These are phyloP conservation scores for Trichophyton simii DNA, from an alignment of 2,329 filamentous ascomycete species.

Conservation along the genomic window DNA sequence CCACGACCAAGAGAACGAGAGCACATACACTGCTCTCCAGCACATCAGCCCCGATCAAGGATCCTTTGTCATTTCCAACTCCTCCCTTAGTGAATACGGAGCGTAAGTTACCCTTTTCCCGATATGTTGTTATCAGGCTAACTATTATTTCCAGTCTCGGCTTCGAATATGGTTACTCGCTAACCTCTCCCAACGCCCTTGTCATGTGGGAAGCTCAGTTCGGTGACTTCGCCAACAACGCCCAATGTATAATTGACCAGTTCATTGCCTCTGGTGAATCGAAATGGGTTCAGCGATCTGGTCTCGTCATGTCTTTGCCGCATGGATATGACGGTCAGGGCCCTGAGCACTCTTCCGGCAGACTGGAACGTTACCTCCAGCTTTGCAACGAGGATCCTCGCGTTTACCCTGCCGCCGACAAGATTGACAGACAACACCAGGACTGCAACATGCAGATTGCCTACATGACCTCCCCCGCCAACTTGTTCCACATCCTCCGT, in stretches of 20 bases:
- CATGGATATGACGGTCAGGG: conserved; percentile 98
- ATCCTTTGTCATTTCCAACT: conserved; percentile 94
- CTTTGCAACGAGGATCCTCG: conserved; percentile 95
- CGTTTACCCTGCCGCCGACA: conserved; percentile 75
- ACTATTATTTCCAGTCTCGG: conserved; percentile 57
- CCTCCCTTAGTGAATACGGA: conserved; percentile 64
- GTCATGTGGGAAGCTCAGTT: conserved; percentile 99
- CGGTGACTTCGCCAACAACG: conserved; percentile 98
- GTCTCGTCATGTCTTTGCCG: conserved; percentile 87
- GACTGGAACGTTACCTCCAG: conserved; percentile 94
- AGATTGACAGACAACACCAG: conserved; percentile 92
- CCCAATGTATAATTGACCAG: conserved; percentile 97
- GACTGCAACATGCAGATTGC: conserved; percentile 99
- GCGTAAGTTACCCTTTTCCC: conserved; percentile 35
- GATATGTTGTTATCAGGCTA: conserved; percentile 13
- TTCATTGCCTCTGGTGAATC: conserved; percentile 95
- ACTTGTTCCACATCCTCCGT: conserved; percentile 90
- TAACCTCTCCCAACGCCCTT: conserved; percentile 89
- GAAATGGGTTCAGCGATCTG: conserved; percentile 97
- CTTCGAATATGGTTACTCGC: conserved; percentile 96
- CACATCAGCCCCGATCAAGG: conserved; percentile 82
- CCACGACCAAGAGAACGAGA: conserved; percentile 91
- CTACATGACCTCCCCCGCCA: conserved; percentile 92
- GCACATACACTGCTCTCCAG: conserved; percentile 84
- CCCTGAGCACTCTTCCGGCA: conserved; percentile 93